phyloP scores from a whole-genome alignment of 208 protist genomes.

The Acanthamoeba lenticulata region DNA sequence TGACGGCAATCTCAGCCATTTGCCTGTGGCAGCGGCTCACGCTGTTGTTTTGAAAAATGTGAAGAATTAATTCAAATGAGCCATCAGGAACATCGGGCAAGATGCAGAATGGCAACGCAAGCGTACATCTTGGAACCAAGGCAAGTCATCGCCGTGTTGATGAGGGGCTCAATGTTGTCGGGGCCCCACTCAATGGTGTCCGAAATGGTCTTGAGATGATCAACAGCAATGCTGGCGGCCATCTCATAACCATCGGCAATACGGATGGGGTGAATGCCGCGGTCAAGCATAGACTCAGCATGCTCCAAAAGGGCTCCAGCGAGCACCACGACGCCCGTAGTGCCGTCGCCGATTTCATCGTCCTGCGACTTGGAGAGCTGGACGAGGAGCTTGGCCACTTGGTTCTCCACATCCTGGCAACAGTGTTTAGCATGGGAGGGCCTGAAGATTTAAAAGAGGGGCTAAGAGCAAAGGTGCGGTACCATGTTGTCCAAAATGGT shows the following conservation, averaged over 20 bases:
- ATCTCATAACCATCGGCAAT: constrained; percentile 90
- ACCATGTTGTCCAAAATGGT: constrained; percentile 98
- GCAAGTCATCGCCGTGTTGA: constrained; percentile 98
- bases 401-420: constrained; percentile 95
- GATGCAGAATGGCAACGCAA: neutral
- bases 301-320: constrained; percentile 99
- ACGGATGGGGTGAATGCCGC: constrained; percentile 77
- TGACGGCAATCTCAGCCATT: constrained; percentile 98
- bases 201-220: constrained; percentile 91
- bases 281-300: constrained; percentile 95
- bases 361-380: constrained; percentile 99
- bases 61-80: neutral
- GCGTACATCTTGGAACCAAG: constrained; percentile 97
- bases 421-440: neutral
- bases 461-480: neutral
- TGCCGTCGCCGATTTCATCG: constrained; percentile 99
- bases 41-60: constrained; percentile 8
- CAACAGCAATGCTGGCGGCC: constrained; percentile 95
- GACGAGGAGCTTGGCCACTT: constrained; percentile 99
- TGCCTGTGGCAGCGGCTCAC: constrained; percentile 96
- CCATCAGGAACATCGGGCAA: neutral
- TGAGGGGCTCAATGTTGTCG: constrained; percentile 91
- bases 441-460: no score
- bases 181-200: constrained; percentile 86
- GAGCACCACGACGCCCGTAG: constrained; percentile 99